Percentiles rank a stretch among this genome's conserved stretches.
phyloP scores from a whole-genome alignment of 2,329 filamentous ascomycete genomes.

The Fusarium siculi region DNA sequence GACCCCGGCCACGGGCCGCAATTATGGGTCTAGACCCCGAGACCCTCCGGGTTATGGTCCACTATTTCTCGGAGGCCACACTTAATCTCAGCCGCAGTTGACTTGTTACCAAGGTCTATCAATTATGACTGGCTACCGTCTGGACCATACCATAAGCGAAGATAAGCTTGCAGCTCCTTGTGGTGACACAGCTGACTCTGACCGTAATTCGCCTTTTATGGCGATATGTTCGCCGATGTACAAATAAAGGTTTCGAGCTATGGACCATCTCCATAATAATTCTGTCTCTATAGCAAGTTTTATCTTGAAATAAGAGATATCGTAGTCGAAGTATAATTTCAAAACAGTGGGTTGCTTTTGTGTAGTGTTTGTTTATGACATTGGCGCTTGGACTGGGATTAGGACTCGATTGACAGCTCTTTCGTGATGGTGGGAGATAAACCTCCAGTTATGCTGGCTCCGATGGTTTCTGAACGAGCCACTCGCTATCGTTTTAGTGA shows the following conservation, averaged over 20 bases:
- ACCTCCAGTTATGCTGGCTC: no score
- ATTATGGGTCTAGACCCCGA: conserved; percentile 28
- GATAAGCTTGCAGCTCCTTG: not conserved
- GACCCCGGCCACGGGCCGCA: conserved; percentile 24
- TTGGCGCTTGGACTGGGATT: not conserved
- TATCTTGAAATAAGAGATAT: not conserved
- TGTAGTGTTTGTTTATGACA: not conserved
- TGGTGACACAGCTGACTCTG: not conserved
- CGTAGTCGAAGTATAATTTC: not conserved
- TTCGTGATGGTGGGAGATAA: not conserved
- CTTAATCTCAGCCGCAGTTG: conserved; percentile 2
- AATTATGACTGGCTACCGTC: not conserved
- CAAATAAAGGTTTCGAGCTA: not conserved
- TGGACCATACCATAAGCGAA: not conserved
- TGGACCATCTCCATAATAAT: not conserved
- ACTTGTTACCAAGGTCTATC: not conserved
- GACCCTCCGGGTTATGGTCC: not conserved
- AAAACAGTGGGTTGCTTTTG: not conserved
- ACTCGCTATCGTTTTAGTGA: not conserved
- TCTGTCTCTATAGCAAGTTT: not conserved
- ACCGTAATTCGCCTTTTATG: not conserved
- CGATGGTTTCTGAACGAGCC: not conserved
- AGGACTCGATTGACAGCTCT: not conserved
- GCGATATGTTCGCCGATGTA: no score
- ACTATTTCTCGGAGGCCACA: conserved; percentile 19